Evolutionary conservation across 345 rosid species (phyloP).

Genomic region (Viola odorata): DNA sequence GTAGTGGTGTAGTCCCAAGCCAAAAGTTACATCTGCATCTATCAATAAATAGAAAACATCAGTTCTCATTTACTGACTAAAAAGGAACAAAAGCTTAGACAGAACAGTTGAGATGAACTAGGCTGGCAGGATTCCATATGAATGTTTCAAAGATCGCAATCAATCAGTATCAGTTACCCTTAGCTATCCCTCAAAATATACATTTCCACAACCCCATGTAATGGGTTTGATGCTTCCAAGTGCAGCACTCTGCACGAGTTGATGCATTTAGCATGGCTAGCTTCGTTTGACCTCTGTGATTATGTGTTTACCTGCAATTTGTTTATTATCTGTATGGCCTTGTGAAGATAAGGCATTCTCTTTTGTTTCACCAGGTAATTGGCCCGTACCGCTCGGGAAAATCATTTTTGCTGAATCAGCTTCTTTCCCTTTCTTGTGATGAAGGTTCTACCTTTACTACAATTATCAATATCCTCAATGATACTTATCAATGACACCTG

Average conservation of each 20-base stretch:
- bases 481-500: neutral
- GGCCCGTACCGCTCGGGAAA: constrained; percentile 99
- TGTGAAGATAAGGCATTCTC: neutral
- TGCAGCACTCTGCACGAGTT: neutral
- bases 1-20: too few species aligned
- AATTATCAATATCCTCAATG: neutral
- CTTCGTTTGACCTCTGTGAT: neutral
- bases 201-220: too few species aligned
- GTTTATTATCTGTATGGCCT: constrained; percentile 5
- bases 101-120: too few species aligned
- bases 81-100: too few species aligned
- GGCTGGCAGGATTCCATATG: too few species aligned
- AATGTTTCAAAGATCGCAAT: too few species aligned
- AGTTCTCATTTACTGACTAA: too few species aligned
- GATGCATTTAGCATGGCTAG: neutral
- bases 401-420: constrained; percentile 96
- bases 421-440: constrained; percentile 94
- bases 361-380: constrained; percentile 57
- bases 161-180: too few species aligned
- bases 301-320: neutral
- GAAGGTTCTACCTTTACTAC: constrained; percentile 57
- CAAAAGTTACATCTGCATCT: too few species aligned
- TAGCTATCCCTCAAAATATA: too few species aligned
- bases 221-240: neutral
- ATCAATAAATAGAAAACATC: too few species aligned